Conservation (phyloP, 2,329 filamentous ascomycete species). For the Penicillium palitans region DNA sequence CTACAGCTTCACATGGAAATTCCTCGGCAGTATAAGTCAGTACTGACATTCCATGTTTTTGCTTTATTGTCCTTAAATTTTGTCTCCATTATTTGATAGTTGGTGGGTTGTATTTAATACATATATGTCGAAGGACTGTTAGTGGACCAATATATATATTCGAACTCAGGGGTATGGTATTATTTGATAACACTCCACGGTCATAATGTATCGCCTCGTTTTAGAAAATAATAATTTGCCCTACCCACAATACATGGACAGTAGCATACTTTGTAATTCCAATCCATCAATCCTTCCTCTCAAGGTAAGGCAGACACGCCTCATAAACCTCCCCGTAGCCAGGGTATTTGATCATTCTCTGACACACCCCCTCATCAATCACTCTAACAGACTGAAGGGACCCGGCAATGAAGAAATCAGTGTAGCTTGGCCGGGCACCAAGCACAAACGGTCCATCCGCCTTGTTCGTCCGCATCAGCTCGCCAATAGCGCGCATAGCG, state of each 20-base stretch:
- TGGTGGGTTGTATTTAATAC: not conserved
- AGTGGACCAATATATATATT: not conserved
- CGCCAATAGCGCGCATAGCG: conserved; percentile 30
- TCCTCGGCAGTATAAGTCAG: not conserved
- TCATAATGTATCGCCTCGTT: not conserved
- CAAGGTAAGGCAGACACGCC: conserved; percentile 16
- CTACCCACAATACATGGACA: no score
- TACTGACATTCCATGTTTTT: not conserved
- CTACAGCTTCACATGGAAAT: not conserved
- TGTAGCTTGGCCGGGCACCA: conserved; percentile 37
- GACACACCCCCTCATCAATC: conserved; percentile 34
- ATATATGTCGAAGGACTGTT: not conserved
- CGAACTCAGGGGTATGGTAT: not conserved
- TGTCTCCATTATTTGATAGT: not conserved
- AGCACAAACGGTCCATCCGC: conserved; percentile 44
- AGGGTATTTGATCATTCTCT: conserved; percentile 26
- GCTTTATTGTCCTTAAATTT: not conserved
- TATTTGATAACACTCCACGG: not conserved
- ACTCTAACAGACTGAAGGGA: conserved; percentile 36
- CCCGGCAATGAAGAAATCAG: conserved; percentile 46
- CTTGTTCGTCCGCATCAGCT: conserved; percentile 37
- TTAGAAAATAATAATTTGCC: not conserved
- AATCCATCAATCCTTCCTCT: conserved; percentile 3
- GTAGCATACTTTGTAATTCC: no score
- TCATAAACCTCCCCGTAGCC: conserved; percentile 11